Evolutionary conservation across 176 grass and related monocot species (phyloP), one percentile per base, ranked within the genome.

Genomic region (Canna indica): DNA sequence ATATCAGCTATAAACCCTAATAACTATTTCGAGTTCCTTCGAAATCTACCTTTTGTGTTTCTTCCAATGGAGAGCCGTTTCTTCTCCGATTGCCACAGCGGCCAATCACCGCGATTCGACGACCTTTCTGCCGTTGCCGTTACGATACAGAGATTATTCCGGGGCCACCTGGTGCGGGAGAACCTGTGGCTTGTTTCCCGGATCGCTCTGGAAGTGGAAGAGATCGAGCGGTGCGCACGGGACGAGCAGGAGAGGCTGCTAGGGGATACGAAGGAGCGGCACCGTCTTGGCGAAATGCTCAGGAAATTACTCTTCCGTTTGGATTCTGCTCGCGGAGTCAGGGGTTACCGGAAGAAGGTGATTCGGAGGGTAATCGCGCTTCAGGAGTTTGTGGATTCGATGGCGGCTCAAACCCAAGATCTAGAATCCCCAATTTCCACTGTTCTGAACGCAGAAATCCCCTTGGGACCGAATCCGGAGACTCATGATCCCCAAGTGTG

Each of bases 341-440:
- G 91, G 58, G 85, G 83, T 63, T 91, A 86, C 33, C 59, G 91
- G 59, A 76, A 59, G 67, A 76, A 64, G 78, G 91, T 96, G 59
- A 74, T 83, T 44, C 82, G 36, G 44, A 73, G 59, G 32, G 88
- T 88, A 24, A 83, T 96, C 39, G 68, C 70, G 45, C 75, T 96
- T 6, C 91, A 96, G 72, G 85, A 96, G 3, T 75, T 79, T 5
- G 71, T 96, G 3, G 92, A 91, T 60, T 78, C 85, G 2, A 59
- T 96, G 0, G 65, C 80, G 27, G 36, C 30, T 10, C 36, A 44
- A 26, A 5, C 30, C n/a, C n/a, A n/a, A n/a, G n/a, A n/a, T 42
- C 9, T 4, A 4, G 36, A 68, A 68, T n/a, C 65, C 28, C n/a
- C 7, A 34, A 68, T 7, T 13, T 26, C n/a, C 6, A 25, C n/a